A percentile compares a stretch with the other conserved stretches of the same genome.
Conservation (phyloP, 202 grass and related monocot species). For the Musa balbisiana region DNA sequence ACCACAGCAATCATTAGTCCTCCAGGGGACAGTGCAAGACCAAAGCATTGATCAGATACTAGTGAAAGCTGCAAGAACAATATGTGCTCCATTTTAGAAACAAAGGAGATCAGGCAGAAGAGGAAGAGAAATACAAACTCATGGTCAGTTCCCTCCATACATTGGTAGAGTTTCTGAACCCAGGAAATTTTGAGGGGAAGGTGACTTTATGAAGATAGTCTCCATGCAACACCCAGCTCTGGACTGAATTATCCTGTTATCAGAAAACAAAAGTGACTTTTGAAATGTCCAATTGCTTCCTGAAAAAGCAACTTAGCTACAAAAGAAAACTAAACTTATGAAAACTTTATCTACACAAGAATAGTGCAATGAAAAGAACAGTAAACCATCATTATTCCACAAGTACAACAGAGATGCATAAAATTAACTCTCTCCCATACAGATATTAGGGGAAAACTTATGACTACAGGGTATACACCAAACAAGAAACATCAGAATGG, state of each 20-base stretch:
- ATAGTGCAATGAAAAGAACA: too few species aligned
- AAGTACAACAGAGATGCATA: too few species aligned
- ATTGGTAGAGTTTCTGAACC: slow-evolving; percentile 38
- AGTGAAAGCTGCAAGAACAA: slow-evolving; percentile 60
- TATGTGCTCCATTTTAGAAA: slow-evolving; percentile 24
- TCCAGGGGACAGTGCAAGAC: slow-evolving; percentile 74
- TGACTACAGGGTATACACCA: too few species aligned
- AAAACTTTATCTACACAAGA: too few species aligned
- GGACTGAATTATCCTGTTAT: slow-evolving; percentile 71
- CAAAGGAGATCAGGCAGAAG: slow-evolving; percentile 15
- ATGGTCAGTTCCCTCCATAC: slow-evolving; percentile 33
- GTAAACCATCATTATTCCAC: too few species aligned
- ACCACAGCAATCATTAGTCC: slow-evolving; percentile 83
- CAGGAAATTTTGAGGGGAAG: slow-evolving; percentile 43
- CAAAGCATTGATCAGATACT: slow-evolving; percentile 72
- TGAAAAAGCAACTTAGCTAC: neutral
- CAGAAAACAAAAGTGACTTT: slow-evolving; percentile 15
- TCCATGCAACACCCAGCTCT: slow-evolving; percentile 53
- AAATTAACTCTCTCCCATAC: too few species aligned
- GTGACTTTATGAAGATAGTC: slow-evolving; percentile 47
- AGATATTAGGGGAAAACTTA: too few species aligned
- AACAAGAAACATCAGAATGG: too few species aligned
- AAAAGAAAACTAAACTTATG: too few species aligned
- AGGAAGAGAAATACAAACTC: slow-evolving; percentile 11
- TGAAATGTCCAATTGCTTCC: neutral